phyloP scores from a whole-genome alignment of 306 rosid genomes.

The Astragalus glycyphyllos region DNA sequence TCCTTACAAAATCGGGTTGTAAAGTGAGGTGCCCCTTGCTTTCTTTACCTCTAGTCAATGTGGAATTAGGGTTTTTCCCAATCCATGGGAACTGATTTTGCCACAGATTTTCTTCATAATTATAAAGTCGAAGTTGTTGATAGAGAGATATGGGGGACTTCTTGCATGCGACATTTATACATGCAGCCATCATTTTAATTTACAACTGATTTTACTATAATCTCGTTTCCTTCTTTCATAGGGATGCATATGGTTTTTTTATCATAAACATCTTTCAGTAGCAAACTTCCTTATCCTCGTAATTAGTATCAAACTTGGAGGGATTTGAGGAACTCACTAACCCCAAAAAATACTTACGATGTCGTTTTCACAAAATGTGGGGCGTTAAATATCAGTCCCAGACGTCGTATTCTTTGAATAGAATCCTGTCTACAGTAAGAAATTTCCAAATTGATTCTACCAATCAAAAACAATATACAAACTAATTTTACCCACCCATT shows the following conservation, averaged over 20 bases:
- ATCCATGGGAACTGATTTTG: not conserved
- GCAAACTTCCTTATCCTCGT: constrained; percentile 8
- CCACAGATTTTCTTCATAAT: not conserved
- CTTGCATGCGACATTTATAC: not conserved
- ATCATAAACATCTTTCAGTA: constrained; percentile 8
- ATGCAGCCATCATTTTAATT: not conserved
- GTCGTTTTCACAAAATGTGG: constrained; percentile 1
- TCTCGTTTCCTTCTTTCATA: not conserved
- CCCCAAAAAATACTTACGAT: not conserved
- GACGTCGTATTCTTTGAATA: too few relatives aligned
- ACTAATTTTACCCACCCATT: not conserved
- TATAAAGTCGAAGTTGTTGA: not conserved
- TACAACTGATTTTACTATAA: not conserved
- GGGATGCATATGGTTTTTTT: not conserved
- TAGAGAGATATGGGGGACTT: not conserved
- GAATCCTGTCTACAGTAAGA: not conserved
- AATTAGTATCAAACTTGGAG: not conserved
- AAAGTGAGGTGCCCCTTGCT: too few relatives aligned
- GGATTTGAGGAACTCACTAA: constrained; percentile 5
- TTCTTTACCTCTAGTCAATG: too few relatives aligned
- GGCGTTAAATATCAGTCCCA: not conserved
- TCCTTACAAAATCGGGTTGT: too few relatives aligned
- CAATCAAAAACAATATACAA: not conserved
- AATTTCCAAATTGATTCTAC: not conserved
- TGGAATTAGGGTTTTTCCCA: too few relatives aligned